Percentiles rank a stretch among this genome's conserved stretches.
Conservation (phyloP, 2,329 filamentous ascomycete species). For the Cadophora malorum region DNA sequence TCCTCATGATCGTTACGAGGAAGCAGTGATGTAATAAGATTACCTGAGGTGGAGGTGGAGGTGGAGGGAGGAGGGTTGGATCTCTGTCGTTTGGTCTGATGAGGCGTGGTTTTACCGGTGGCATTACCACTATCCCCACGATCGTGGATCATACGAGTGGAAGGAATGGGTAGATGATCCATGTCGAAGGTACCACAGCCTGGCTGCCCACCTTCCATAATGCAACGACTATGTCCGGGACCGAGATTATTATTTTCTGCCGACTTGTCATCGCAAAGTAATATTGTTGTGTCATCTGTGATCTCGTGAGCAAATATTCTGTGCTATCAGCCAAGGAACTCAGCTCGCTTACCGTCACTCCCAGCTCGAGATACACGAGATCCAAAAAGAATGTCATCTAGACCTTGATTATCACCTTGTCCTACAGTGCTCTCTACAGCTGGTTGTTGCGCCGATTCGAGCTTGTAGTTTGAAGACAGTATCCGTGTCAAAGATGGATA, state of each 20-base stretch:
- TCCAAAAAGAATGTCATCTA: constrained; percentile 2
- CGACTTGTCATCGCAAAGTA: constrained; percentile 3
- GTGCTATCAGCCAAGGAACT: constrained; percentile 5
- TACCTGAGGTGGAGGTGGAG: constrained; percentile 2
- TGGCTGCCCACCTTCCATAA: constrained; percentile 9
- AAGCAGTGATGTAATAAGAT: background rate
- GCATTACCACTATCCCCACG: background rate
- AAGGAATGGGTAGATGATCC: background rate
- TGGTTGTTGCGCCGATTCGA: constrained; percentile 11
- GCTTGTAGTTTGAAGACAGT: background rate
- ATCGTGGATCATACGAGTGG: background rate
- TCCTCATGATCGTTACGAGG: constrained; percentile 12
- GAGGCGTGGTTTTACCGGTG: background rate
- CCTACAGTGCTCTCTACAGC: background rate
- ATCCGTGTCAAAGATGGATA: background rate
- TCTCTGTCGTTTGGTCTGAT: constrained; percentile 13
- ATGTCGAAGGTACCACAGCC: constrained; percentile 10
- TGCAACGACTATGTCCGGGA: constrained; percentile 6
- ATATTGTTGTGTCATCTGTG: constrained; percentile 6
- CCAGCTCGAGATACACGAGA: constrained; percentile 11
- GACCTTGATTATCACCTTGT: background rate
- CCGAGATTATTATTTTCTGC: constrained; percentile 2
- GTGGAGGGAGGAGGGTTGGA: constrained; percentile 2
- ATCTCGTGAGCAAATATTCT: constrained; percentile 15
- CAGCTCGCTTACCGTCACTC: constrained; percentile 11